phyloP scores from a whole-genome alignment of 352 stramenopile species.

The Lagenidium giganteum region DNA sequence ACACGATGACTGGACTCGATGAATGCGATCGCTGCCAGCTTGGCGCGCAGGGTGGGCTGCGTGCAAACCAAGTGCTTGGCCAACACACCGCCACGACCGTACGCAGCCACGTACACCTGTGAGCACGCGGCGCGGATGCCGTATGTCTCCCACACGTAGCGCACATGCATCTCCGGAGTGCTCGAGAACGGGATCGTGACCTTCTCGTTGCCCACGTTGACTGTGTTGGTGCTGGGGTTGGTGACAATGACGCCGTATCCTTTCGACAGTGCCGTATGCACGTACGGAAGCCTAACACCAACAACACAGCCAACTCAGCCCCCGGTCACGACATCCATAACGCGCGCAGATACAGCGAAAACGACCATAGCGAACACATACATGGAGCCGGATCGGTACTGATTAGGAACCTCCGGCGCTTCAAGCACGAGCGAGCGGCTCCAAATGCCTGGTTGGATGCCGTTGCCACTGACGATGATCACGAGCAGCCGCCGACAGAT shows the following conservation, averaged over 20 bases:
- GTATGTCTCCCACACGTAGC: conserved; percentile 83
- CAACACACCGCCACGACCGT: conserved; percentile 61
- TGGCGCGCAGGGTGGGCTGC: conserved; percentile 52
- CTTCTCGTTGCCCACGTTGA: conserved; percentile 65
- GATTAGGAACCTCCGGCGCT: conserved; percentile 52
- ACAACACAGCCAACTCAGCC: too few species aligned
- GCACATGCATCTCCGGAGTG: conserved; percentile 73
- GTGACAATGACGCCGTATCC: conserved; percentile 79
- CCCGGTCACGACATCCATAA: too few species aligned
- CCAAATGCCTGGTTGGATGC: conserved; percentile 84
- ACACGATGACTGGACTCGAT: conserved; percentile 80
- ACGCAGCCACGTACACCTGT: conserved; percentile 79
- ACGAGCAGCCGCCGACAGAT: conserved; percentile 68
- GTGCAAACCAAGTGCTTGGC: conserved; percentile 75
- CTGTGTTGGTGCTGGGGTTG: conserved; percentile 77
- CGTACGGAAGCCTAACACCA: conserved; percentile 46
- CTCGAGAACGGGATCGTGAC: conserved; percentile 71
- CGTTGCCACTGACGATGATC: conserved; percentile 77
- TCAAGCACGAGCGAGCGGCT: conserved; percentile 80
- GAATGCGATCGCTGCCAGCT: conserved; percentile 71
- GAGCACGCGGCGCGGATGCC: conserved; percentile 56
- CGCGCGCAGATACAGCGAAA: neutral
- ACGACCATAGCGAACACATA: conserved; percentile 6
- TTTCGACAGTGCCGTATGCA: conserved; percentile 73
- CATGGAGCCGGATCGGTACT: conserved; percentile 83